These are phyloP conservation scores for Exophiala spinifera DNA, from an alignment of 2,329 filamentous ascomycete genomes.

Conservation along the genomic window DNA sequence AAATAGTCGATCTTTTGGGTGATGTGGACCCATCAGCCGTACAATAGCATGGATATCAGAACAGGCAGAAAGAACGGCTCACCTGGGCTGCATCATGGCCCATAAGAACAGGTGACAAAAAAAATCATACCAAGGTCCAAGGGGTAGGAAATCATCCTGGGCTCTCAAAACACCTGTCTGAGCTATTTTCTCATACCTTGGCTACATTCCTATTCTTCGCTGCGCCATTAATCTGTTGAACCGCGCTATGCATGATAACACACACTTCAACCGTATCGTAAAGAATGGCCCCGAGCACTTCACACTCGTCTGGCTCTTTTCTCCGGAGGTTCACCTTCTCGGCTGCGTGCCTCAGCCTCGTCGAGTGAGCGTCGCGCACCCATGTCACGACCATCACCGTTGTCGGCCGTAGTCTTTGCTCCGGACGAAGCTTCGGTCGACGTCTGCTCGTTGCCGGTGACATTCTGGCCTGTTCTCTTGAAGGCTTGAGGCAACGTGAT, in stretches of 20 bases:
- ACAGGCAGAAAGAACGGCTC: not conserved
- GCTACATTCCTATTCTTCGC: too few species aligned
- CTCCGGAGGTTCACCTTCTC: slow-evolving; percentile 15
- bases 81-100: not conserved
- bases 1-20: not conserved
- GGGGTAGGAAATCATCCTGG: too few species aligned
- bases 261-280: too few species aligned
- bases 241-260: too few species aligned
- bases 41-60: not conserved
- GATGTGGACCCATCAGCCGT: not conserved
- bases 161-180: not conserved
- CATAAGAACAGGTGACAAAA: not conserved
- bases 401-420: not conserved
- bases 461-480: not conserved
- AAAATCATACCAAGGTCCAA: too few species aligned
- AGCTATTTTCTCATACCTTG: too few species aligned
- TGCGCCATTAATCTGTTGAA: too few species aligned
- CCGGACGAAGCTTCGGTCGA: not conserved
- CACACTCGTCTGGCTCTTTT: slow-evolving; percentile 17
- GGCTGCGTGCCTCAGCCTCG: slow-evolving; percentile 1
- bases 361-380: not conserved
- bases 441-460: not conserved
- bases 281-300: not conserved
- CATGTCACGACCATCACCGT: too few species aligned
- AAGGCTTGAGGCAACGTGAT: slow-evolving; percentile 11